Percentiles rank a stretch among this genome's conserved stretches.
These are phyloP conservation scores for Euphorbia tirucalli DNA, from an alignment of 345 rosid genomes.

Conservation along the genomic window DNA sequence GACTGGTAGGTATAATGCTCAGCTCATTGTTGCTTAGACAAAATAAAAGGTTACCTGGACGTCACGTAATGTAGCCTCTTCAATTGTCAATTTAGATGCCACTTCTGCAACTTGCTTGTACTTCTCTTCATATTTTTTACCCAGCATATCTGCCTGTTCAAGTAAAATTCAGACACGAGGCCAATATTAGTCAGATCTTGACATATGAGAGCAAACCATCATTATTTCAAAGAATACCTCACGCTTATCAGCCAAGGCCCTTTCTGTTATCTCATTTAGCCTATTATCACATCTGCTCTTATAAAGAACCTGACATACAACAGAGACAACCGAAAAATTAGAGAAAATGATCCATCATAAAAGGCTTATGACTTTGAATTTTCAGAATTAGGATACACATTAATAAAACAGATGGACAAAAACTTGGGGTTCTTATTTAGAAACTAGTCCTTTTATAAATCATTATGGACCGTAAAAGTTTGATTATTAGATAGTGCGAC, in stretches of 20 bases:
- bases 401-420: neutral
- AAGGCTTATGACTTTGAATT: neutral
- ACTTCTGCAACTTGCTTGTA: conserved; percentile 95
- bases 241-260: conserved; percentile 85
- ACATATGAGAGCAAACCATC: conserved; percentile 9
- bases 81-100: conserved; percentile 89
- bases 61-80: conserved; percentile 92
- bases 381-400: neutral
- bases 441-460: neutral
- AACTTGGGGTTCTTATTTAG: neutral
- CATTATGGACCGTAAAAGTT: neutral
- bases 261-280: conserved; percentile 89
- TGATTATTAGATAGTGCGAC: neutral
- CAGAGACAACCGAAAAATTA: neutral
- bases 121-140: conserved; percentile 94
- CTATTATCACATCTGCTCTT: conserved; percentile 96
- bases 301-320: conserved; percentile 58
- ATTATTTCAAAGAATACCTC: conserved; percentile 53
- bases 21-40: neutral
- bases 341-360: neutral
- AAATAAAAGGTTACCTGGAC: conserved; percentile 55
- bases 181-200: conserved; percentile 17
- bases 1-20: neutral
- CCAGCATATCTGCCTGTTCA: conserved; percentile 76
- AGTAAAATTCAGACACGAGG: conserved; percentile 25